Base-by-base conservation (phyloP, 306 rosid species). In the Rubus idaeus region DNA sequence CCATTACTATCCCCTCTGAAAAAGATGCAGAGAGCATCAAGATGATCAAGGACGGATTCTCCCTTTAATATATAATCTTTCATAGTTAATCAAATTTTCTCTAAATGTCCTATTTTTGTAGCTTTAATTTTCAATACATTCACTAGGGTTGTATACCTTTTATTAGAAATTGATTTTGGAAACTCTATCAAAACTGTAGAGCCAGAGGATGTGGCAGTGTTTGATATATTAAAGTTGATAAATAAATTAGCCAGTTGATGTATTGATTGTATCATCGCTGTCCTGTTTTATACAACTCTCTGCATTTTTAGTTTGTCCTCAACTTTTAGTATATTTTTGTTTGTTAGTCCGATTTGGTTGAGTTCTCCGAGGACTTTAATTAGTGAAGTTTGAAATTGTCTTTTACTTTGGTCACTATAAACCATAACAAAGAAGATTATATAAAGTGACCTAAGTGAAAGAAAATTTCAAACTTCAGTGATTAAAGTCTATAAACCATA, bases 1-100 rank as follows among this genome's bases (percentile, higher is more conserved):
- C 60, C 75, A 58, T 70, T 77, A 77, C 41, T 69, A 77, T 68
- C 81, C 76, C 5, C 10, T 77, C 37, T 77, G 46, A 37, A 4
- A 2, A 40, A 45, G 12, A 57, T 4, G 13, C 13, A 7, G 13
- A 44, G 73, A 58, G 13, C 42, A 46, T 49, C 52, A 16, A 67
- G 30, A 35, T 63, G 21, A 16, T 63, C 21, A 63, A 12, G 12
- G 45, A 14, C 0, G 68, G 45, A 26, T 14, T 30, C 16, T 26
- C 66, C 18, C 17, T 8, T 8, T 57, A 4, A 55, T 20, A 56
- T n/a, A n/a, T n/a, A n/a, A 8, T 42, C 46, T 7, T 42, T 1
- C 6, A 26, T 26, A 26, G 1, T 26, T 26, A 26, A 26, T 26
- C 30, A 0, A 26, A 26, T 9, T 17, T 17, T 52, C 58, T 52